A percentile compares a stretch with the other conserved stretches of the same genome.
phyloP scores from a whole-genome alignment of 371 early-diverging fungal genomes.

The Mucor mucedo region DNA sequence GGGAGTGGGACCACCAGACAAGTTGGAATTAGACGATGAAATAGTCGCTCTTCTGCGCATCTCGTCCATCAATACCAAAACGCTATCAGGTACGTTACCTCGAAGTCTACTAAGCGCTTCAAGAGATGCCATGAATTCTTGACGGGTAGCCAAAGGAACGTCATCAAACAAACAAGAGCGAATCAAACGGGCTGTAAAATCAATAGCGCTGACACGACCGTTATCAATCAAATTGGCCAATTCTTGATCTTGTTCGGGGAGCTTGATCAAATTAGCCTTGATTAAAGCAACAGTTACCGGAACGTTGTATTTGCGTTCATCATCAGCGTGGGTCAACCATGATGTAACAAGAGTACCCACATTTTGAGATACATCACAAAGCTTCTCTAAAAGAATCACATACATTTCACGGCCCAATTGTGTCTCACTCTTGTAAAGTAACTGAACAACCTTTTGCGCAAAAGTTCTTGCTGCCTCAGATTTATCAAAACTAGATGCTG shows the following conservation, averaged over 20 bases:
- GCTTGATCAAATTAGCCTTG: slow-evolving; percentile 73
- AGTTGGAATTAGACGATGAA: slow-evolving; percentile 8
- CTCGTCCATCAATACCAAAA: slow-evolving; percentile 53
- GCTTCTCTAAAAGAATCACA: slow-evolving; percentile 76
- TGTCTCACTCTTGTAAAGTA: slow-evolving; percentile 81
- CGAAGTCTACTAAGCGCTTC: slow-evolving; percentile 72
- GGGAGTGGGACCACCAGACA: slow-evolving; percentile 15
- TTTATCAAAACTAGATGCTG: slow-evolving; percentile 69
- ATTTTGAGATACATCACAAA: slow-evolving; percentile 80
- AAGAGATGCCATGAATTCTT: slow-evolving; percentile 77
- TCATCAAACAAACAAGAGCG: slow-evolving; percentile 73
- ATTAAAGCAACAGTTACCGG: slow-evolving; percentile 84
- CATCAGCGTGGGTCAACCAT: slow-evolving; percentile 94
- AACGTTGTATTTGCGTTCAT: slow-evolving; percentile 91
- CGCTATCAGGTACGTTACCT: slow-evolving; percentile 71
- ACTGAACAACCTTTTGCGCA: slow-evolving; percentile 86
- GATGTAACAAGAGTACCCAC: slow-evolving; percentile 83
- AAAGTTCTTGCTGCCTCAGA: slow-evolving; percentile 82
- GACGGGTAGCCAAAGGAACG: slow-evolving; percentile 57
- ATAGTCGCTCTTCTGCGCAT: slow-evolving; percentile 24
- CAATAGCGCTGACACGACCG: slow-evolving; percentile 71
- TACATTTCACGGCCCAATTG: slow-evolving; percentile 81
- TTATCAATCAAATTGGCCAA: slow-evolving; percentile 82
- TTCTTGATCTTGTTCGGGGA: slow-evolving; percentile 87
- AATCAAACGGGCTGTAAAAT: slow-evolving; percentile 82